These are phyloP conservation scores for Intubia oerlemansii DNA, from an alignment of 2,329 filamentous ascomycete species.

Conservation along the genomic window DNA sequence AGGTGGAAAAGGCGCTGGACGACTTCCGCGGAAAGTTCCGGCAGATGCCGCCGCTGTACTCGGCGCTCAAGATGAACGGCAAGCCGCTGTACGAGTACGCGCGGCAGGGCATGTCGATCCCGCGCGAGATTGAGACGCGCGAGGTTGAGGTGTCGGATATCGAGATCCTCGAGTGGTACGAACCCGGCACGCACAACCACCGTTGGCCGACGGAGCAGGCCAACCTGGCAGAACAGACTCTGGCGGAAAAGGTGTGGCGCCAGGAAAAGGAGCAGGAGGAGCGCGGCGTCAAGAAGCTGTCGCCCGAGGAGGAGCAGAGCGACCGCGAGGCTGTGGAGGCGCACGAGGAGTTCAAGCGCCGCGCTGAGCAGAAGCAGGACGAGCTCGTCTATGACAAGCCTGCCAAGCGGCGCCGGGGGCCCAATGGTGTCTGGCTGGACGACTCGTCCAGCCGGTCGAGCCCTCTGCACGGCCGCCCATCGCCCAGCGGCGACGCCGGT, in stretches of 20 bases:
- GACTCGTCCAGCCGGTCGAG: too few relatives aligned
- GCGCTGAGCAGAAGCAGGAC: conserved; percentile 35
- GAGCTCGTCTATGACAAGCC: conserved; percentile 30
- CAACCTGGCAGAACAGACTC: conserved; percentile 48
- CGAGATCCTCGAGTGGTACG: conserved; percentile 67
- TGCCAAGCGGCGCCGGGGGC: conserved; percentile 15
- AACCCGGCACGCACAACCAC: conserved; percentile 60
- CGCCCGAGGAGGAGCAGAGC: conserved; percentile 30
- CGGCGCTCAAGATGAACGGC: conserved; percentile 77
- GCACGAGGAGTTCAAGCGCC: conserved; percentile 34
- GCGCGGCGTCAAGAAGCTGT: conserved; percentile 18
- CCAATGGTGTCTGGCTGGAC: neutral
- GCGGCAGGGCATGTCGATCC: conserved; percentile 68
- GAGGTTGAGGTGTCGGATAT: conserved; percentile 59
- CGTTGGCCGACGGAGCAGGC: conserved; percentile 66
- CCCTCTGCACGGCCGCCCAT: conserved; percentile 8
- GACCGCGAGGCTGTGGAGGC: conserved; percentile 32
- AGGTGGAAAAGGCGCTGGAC: conserved; percentile 55
- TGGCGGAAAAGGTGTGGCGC: conserved; percentile 52
- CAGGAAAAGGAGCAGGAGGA: conserved; percentile 33
- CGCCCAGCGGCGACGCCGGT: conserved; percentile 7
- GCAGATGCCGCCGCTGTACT: conserved; percentile 85
- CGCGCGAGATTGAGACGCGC: conserved; percentile 61
- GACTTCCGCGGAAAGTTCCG: conserved; percentile 64
- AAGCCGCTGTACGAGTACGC: conserved; percentile 95